Evolutionary conservation across 495 filamentous ascomycete genomes (phyloP).

Genomic region (Penicillium psychrofluorescens): DNA sequence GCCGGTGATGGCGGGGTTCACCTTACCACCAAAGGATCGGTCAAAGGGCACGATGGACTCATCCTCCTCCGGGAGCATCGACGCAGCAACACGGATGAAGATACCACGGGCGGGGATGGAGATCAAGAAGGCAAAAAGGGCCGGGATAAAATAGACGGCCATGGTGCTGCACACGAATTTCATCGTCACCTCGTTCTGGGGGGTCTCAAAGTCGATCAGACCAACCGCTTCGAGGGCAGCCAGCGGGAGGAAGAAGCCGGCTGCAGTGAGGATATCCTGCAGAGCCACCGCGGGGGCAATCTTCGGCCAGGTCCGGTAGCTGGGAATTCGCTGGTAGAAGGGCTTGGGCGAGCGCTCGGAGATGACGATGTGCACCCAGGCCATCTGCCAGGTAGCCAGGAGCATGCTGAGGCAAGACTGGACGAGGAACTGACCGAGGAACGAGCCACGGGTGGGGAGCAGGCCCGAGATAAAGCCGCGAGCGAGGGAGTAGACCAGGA

Average conservation of each 20-base stretch:
- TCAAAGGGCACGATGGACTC: slow-evolving; percentile 75
- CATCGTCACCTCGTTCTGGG: slow-evolving; percentile 8
- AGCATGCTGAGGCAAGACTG: slow-evolving; percentile 33
- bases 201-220: slow-evolving; percentile 14
- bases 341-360: slow-evolving; percentile 45
- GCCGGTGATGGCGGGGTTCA: slow-evolving; percentile 53
- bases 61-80: slow-evolving; percentile 59
- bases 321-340: slow-evolving; percentile 44
- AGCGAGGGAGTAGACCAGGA: slow-evolving; percentile 23
- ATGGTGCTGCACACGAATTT: slow-evolving; percentile 17
- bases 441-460: slow-evolving; percentile 17
- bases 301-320: slow-evolving; percentile 35
- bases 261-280: slow-evolving; percentile 24
- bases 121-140: slow-evolving; percentile 39
- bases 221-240: slow-evolving; percentile 19
- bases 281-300: slow-evolving; percentile 46
- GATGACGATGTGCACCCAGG: slow-evolving; percentile 58
- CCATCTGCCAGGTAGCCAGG: slow-evolving; percentile 42
- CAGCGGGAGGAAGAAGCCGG: slow-evolving; percentile 33
- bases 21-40: slow-evolving; percentile 56
- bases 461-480: slow-evolving; percentile 15
- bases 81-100: slow-evolving; percentile 63
- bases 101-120: slow-evolving; percentile 56
- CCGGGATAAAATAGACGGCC: slow-evolving; percentile 23
- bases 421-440: slow-evolving; percentile 30